Evolutionary conservation across 352 stramenopile genomes (phyloP).

Genomic region (Phytophthora hybrid): DNA sequence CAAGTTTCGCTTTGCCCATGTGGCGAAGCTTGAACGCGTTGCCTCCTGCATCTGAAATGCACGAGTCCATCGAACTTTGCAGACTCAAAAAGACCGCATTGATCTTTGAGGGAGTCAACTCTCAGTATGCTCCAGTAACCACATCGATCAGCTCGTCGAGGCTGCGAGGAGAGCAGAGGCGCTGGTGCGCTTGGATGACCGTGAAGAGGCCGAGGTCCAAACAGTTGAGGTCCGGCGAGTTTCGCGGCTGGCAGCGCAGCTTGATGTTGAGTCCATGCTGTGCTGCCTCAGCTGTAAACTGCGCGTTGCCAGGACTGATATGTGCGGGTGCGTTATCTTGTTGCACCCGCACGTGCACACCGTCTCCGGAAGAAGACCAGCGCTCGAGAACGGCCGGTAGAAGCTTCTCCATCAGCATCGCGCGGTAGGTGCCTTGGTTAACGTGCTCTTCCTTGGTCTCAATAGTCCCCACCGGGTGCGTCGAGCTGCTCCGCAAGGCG

Average conservation of each 20-base stretch:
- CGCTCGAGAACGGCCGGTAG: too few species aligned
- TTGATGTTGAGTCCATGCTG: too few species aligned
- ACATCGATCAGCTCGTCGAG: constrained; percentile 15
- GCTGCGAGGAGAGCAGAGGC: not conserved
- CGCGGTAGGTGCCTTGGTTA: not conserved
- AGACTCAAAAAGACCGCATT: constrained; percentile 16
- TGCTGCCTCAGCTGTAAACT: too few species aligned
- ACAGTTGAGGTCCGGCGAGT: too few species aligned
- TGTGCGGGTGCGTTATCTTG: too few species aligned
- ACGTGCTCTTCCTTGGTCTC: constrained; percentile 2
- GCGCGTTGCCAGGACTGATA: too few species aligned
- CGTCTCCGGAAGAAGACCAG: too few species aligned
- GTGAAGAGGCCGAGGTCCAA: too few species aligned
- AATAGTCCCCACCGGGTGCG: not conserved
- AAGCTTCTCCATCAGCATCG: not conserved
- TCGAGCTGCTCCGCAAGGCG: not conserved
- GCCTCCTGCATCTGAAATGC: constrained; percentile 9
- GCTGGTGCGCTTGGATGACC: too few species aligned
- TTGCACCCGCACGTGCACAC: too few species aligned
- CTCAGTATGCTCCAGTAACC: not conserved
- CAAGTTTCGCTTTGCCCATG: not conserved
- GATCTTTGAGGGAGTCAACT: constrained; percentile 4
- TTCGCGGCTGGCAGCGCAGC: too few species aligned
- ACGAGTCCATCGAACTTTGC: not conserved
- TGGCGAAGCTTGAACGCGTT: constrained; percentile 2